A percentile compares a stretch with the other conserved stretches of the same genome.
Evolutionary conservation across 2,329 filamentous ascomycete genomes (phyloP).

Genomic region (Capronia coronata): DNA sequence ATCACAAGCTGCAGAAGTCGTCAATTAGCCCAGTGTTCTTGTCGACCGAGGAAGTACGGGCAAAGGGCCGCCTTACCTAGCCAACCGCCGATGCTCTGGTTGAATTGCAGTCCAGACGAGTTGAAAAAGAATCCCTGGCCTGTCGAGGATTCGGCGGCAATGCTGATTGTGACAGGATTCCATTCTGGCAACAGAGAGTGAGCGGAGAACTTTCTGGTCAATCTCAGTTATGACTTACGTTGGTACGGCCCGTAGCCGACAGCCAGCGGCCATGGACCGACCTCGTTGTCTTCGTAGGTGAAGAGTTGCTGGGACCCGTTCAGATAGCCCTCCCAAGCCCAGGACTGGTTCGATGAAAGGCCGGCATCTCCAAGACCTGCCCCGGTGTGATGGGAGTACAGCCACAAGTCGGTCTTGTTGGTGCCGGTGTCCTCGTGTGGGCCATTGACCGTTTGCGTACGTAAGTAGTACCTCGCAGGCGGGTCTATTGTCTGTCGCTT

Average conservation of each 20-base stretch:
- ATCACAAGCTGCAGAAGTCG: conserved; percentile 23
- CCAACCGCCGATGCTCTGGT: conserved; percentile 20
- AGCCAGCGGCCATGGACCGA: conserved; percentile 25
- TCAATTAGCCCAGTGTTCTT: conserved; percentile 7
- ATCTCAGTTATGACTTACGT: conserved; percentile 15
- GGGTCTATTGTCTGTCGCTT: conserved; percentile 17
- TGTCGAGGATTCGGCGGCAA: conserved; percentile 7
- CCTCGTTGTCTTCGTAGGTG: conserved; percentile 21
- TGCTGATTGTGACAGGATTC: conserved; percentile 24
- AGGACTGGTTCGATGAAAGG: conserved; percentile 17
- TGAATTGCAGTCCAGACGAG: conserved; percentile 25
- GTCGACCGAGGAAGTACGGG: too few species aligned
- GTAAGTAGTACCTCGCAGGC: conserved; percentile 22
- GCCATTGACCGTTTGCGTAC: conserved; percentile 22
- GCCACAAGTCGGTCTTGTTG: conserved; percentile 25
- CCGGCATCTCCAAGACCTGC: conserved; percentile 26
- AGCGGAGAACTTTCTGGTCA: conserved; percentile 2
- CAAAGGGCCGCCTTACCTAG: conserved; percentile 11
- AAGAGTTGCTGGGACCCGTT: conserved; percentile 25
- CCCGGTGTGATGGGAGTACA: conserved; percentile 28
- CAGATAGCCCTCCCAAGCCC: conserved; percentile 23
- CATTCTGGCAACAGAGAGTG: conserved; percentile 16
- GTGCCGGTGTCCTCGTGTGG: conserved; percentile 21
- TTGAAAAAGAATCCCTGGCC: conserved; percentile 26
- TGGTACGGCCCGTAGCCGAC: conserved; percentile 21